These are phyloP conservation scores for Penicillium crustosum DNA, from an alignment of 2,329 filamentous ascomycete species.

Conservation along the genomic window DNA sequence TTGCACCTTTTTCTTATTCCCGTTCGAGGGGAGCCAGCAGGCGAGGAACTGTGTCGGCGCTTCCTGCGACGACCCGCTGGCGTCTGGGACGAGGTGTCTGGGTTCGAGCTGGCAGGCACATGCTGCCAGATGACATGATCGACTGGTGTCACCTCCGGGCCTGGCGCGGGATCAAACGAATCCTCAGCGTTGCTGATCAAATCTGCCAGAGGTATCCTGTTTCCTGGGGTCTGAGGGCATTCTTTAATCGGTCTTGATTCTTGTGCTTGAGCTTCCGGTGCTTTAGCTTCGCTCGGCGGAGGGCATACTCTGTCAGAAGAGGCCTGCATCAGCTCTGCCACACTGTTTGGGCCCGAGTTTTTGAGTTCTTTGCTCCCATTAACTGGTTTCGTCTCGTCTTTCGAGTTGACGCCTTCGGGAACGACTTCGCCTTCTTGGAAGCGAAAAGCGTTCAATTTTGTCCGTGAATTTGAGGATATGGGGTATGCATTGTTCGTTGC, in stretches of 20 bases:
- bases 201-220: conserved; percentile 60
- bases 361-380: conserved; percentile 50
- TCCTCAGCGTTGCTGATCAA: conserved; percentile 63
- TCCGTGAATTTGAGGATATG: conserved; percentile 54
- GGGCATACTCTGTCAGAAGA: conserved; percentile 20
- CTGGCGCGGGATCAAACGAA: conserved; percentile 49
- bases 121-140: conserved; percentile 63
- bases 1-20: conserved; percentile 38
- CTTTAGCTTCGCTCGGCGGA: conserved; percentile 19
- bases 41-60: conserved; percentile 72
- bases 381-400: conserved; percentile 24
- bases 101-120: conserved; percentile 44
- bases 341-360: conserved; percentile 37
- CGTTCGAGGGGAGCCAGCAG: conserved; percentile 64
- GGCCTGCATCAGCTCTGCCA: conserved; percentile 27
- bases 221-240: conserved; percentile 59
- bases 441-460: conserved; percentile 57
- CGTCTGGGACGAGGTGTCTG: conserved; percentile 50
- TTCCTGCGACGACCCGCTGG: conserved; percentile 56
- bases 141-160: conserved; percentile 55
- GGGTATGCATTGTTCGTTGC: conserved; percentile 31
- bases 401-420: conserved; percentile 21
- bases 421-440: conserved; percentile 42
- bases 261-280: conserved; percentile 15
- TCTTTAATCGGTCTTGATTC: conserved; percentile 35